Base-by-base conservation (phyloP, 1,139 yeast genomes). In the Chernovozyma sophiae-reginae region DNA sequence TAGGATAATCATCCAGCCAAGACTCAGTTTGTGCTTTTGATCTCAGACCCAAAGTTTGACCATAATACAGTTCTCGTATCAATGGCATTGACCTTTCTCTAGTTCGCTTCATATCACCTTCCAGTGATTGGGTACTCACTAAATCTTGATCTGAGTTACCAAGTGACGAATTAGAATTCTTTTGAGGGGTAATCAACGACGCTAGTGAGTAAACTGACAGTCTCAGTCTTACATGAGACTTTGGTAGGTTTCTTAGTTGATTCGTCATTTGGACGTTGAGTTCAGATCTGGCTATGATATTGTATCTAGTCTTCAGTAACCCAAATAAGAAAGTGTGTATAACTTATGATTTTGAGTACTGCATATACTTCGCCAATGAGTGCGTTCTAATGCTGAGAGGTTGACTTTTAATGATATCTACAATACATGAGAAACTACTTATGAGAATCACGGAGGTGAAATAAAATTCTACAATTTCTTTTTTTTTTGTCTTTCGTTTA, bases 1-100 rank as follows among this genome's bases (percentile, higher is more conserved):
- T 33, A 24, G 48, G 35, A 11, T 43, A 27, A 14, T 31, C 13
- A 3, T 48, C 52, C 7, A 32, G 25, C 13, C 49, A 53, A 8
- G 48, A 41, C 3, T 41, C 42, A 29, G 47, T 56, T 28, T 56
- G 60, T 12, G 45, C 35, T 22, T 38, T 38, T 3, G 50, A 41
- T 31, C 70, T 41, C 27, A 48, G 37, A 2, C 60, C 62, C 14
- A 64, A 41, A 2, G 59, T 47, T 36, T 58, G 58, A 4, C 69
- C 67, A 39, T 53, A 63, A 22, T 45, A 39, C 14, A 51, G 35
- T 43, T 64, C 70, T 32, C 68, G 45, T 16, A 58, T 43, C 44
- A 46, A 45, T 23, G 63, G 63, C 8, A 31, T 34, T 4, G 39
- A 27, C 16, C 31, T 14, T 8, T 26, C 17, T 11, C 6, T 20